phyloP scores from a whole-genome alignment of 805 yeast species.

The Grigorovia yakushimaensis region DNA sequence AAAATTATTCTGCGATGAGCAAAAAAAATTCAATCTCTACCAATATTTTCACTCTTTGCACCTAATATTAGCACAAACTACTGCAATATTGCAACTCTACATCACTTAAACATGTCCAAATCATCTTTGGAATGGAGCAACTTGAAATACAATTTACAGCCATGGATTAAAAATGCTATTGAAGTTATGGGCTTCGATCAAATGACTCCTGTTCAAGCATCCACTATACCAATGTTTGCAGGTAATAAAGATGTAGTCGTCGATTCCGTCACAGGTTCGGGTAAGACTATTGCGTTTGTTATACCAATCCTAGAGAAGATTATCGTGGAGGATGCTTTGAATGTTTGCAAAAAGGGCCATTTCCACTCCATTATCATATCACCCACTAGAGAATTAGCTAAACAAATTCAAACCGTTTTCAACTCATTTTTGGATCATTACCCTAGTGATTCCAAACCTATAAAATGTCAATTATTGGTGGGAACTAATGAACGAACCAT shows the following conservation, averaged over 20 bases:
- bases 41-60: too few species aligned
- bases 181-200: constrained; percentile 60
- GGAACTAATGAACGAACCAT: constrained; percentile 44
- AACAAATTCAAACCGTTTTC: constrained; percentile 63
- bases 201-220: constrained; percentile 97
- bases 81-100: background rate
- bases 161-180: constrained; percentile 65
- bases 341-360: constrained; percentile 45
- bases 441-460: constrained; percentile 36
- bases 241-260: constrained; percentile 91
- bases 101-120: constrained; percentile 17
- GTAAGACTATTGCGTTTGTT: constrained; percentile 88
- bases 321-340: constrained; percentile 28
- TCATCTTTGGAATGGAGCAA: constrained; percentile 60
- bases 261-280: constrained; percentile 96
- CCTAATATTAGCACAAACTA: background rate
- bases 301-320: constrained; percentile 73
- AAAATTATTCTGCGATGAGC: too few species aligned
- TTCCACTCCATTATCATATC: constrained; percentile 65
- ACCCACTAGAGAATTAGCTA: constrained; percentile 57
- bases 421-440: constrained; percentile 46
- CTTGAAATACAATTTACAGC: constrained; percentile 42
- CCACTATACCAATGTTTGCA: constrained; percentile 76
- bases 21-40: too few species aligned
- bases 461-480: constrained; percentile 52